Base-by-base conservation (phyloP, 495 filamentous ascomycete genomes). In the Opeltia flavorubescens region DNA sequence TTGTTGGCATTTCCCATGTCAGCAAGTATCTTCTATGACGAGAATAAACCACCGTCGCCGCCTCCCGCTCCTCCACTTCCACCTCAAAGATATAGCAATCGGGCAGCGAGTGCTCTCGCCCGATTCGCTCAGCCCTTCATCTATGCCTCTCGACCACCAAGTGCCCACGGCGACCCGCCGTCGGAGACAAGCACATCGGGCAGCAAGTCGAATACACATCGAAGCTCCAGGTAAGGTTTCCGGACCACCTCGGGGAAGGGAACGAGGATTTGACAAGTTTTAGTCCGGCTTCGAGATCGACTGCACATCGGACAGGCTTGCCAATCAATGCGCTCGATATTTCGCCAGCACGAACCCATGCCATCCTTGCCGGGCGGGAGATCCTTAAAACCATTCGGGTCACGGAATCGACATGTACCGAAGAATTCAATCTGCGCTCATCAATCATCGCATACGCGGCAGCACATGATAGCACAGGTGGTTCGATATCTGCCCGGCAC, bases 341-440 rank as follows among this genome's bases (percentile, higher is more conserved):
- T 47, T 91, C 86, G 18, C 78, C 81, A 28, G 74, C 83, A 54
- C 73, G 79, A 51, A 82, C 78, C 41, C 76, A 81, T 61, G 88
- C 82, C 35, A 74, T 94, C 7, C 70, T 94, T 53, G 88, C 79
- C 15, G 86, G 88, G 24, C 77, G 80, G 49, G 81, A 93, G 52
- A 78, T 93, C 38, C 76, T 95, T 54, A 89, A 89, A 62, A 93
- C 82, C 3, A 72, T 95, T 49, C 74, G 69, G 31, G 71, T 94
- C 35, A 75, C 81, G 45, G 79, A 80, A 17, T 68, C 84, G 45
- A 69, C 66, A 23, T 80, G 84, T 46, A 76, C 71, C 18, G 86
- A 93, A 52, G 83, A 85, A 31, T 67, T 83, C 59, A 88, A 95
- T 61, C 69, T 95, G 50, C 82, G 85, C 50, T 70, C 81, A 50